Conservation (phyloP, 2,329 filamentous ascomycete genomes). For the Xylaria sp. region DNA sequence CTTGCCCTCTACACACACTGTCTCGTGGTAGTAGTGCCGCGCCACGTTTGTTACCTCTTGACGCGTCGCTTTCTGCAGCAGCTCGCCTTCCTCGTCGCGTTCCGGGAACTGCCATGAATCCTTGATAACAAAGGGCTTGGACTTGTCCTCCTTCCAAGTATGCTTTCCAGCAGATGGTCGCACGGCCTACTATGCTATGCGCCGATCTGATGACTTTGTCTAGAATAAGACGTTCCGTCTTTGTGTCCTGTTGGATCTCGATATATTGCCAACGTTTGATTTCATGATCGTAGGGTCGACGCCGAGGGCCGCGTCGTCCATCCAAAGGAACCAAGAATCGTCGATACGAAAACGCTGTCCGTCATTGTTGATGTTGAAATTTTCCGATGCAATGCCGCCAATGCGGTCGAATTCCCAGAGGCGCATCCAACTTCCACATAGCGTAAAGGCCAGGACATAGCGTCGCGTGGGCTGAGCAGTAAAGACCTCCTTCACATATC, state of each 20-base stretch:
- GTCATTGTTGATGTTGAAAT: slow-evolving; percentile 60
- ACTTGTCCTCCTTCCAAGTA: too few relatives aligned
- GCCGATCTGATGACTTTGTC: slow-evolving; percentile 53
- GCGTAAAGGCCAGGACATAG: slow-evolving; percentile 61
- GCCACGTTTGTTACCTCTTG: slow-evolving; percentile 54
- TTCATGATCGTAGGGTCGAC: slow-evolving; percentile 58
- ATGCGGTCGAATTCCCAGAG: slow-evolving; percentile 60
- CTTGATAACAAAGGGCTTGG: too few relatives aligned
- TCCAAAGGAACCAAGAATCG: slow-evolving; percentile 56
- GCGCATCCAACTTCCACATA: slow-evolving; percentile 59
- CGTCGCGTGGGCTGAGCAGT: slow-evolving; percentile 54
- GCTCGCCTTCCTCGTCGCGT: slow-evolving; percentile 55
- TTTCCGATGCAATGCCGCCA: slow-evolving; percentile 57
- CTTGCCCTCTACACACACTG: slow-evolving; percentile 49
- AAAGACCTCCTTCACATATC: slow-evolving; percentile 58
- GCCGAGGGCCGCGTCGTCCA: slow-evolving; percentile 55
- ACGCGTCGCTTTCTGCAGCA: slow-evolving; percentile 53
- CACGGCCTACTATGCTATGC: too few relatives aligned
- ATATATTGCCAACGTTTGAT: slow-evolving; percentile 52
- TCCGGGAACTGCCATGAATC: too few relatives aligned
- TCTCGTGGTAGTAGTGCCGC: slow-evolving; percentile 57
- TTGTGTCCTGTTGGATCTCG: slow-evolving; percentile 53
- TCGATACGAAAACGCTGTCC: slow-evolving; percentile 54
- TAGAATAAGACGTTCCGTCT: slow-evolving; percentile 55
- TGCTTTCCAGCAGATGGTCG: too few relatives aligned